Evolutionary conservation across 202 grass and related monocot species (phyloP), one percentile per base, ranked within the genome.

Genomic region (Saccharum hybrid): DNA sequence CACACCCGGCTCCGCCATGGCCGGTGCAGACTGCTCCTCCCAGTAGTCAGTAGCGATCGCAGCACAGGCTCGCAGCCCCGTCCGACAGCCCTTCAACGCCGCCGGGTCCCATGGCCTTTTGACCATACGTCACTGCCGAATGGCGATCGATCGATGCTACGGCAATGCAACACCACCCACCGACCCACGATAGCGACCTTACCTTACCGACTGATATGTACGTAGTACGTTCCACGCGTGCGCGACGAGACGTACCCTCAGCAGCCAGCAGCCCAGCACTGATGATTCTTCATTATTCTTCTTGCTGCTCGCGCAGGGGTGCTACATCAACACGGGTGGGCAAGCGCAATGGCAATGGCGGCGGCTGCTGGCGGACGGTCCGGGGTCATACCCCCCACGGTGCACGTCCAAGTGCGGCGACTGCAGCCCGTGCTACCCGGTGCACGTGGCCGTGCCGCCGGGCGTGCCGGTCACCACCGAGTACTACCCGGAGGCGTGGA

Each of bases 401-500:
- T 97, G 92, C 84, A 49, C 88, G 65, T 39, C 78, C 49, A 94
- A 92, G 90, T 97, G 94, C 71, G 90, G 94, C 12, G 57, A 76
- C 40, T 97, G 94, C 84, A 90, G 2, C 59, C 94, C 94, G 48
- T 97, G 94, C 66, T 66, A 84, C 68, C 90, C 94, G 66, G 90
- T 94, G 13, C 92, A 90, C 78, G 84, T 97, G 19, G 80, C 90
- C 61, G 90, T 97, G 65, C 91, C 92, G 23, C 94, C 94, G 2
- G 88, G 86, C 65, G 83, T 77, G 43, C 90, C 94, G 16, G 89
- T 91, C 26, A 91, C 86, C 79, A 65, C 86, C 7, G 94, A 94
- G 81, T 97, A 97, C 84, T 92, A 97, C 86, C 94, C 94, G 10
- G 94, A 97, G 82, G 92, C 94, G 15, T 94, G 94, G 94, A 81